phyloP scores from a whole-genome alignment of 306 rosid genomes.

The Oemleria cerasiformis region DNA sequence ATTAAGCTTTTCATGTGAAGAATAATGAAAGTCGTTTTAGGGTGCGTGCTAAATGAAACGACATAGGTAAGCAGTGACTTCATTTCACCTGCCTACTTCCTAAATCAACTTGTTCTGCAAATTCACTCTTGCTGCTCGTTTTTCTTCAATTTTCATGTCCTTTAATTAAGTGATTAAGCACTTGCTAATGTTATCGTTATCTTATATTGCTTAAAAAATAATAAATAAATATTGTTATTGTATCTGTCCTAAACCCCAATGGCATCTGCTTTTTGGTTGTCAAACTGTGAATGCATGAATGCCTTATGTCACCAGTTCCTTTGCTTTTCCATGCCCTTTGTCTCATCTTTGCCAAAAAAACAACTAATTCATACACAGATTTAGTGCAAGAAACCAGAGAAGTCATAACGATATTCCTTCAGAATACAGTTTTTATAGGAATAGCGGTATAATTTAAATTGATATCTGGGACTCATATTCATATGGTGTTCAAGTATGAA shows the following conservation, averaged over 20 bases:
- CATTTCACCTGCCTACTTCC: neutral
- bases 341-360: neutral
- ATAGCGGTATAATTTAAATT: too few species aligned
- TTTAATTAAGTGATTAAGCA: neutral
- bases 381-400: too few species aligned
- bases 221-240: neutral
- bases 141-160: neutral
- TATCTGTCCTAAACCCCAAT: neutral
- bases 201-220: neutral
- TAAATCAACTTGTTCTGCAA: neutral
- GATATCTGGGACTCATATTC: too few species aligned
- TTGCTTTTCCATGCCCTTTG: neutral
- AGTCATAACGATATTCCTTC: too few species aligned
- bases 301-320: neutral
- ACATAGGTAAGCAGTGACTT: conserved; percentile 41
- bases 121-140: neutral
- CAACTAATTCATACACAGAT: neutral
- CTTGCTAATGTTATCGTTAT: too few species aligned
- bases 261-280: neutral
- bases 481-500: too few species aligned
- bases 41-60: neutral
- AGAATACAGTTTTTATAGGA: too few species aligned
- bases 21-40: neutral
- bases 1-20: neutral
- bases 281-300: neutral